Percentiles rank a stretch among this genome's conserved stretches.
phyloP scores from a whole-genome alignment of 768 basidiomycete species.

The Calocera viscosa region DNA sequence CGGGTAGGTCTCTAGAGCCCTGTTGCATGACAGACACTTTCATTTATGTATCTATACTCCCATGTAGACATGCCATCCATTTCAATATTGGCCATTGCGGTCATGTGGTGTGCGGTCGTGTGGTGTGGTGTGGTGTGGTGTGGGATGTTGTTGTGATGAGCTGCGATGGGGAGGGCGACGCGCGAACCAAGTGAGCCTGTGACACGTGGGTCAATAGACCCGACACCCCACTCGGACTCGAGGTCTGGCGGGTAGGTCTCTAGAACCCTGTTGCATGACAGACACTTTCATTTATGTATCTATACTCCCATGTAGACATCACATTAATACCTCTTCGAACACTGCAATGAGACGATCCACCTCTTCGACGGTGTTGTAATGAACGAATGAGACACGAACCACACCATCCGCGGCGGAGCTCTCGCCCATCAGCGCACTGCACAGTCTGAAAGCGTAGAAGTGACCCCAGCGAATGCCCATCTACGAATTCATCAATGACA shows the following conservation, averaged over 20 bases:
- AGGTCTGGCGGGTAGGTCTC: slow-evolving; percentile 70
- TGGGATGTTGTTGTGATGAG: no score
- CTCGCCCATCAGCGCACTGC: slow-evolving; percentile 40
- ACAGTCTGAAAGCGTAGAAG: slow-evolving; percentile 60
- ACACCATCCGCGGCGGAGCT: slow-evolving; percentile 50
- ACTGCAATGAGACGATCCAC: slow-evolving; percentile 44
- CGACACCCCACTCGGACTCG: no score
- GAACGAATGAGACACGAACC: slow-evolving; percentile 62
- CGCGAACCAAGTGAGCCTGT: no score
- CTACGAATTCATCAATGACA: slow-evolving; percentile 30
- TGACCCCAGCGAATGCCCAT: slow-evolving; percentile 69
- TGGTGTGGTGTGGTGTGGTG: no score
- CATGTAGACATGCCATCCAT: no score
- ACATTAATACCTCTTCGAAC: slow-evolving; percentile 12
- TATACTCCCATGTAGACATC: neutral
- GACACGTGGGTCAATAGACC: no score
- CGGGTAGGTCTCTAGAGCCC: slow-evolving; percentile 36
- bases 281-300: neutral
- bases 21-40: neutral
- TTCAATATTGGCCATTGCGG: no score
- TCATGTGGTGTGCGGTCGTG: no score
- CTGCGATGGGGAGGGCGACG: no score
- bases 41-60: neutral
- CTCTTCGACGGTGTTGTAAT: slow-evolving; percentile 66
- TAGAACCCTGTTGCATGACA: neutral